A percentile compares a stretch with the other conserved stretches of the same genome.
phyloP scores from a whole-genome alignment of 345 rosid species.

The Citrus inodora region DNA sequence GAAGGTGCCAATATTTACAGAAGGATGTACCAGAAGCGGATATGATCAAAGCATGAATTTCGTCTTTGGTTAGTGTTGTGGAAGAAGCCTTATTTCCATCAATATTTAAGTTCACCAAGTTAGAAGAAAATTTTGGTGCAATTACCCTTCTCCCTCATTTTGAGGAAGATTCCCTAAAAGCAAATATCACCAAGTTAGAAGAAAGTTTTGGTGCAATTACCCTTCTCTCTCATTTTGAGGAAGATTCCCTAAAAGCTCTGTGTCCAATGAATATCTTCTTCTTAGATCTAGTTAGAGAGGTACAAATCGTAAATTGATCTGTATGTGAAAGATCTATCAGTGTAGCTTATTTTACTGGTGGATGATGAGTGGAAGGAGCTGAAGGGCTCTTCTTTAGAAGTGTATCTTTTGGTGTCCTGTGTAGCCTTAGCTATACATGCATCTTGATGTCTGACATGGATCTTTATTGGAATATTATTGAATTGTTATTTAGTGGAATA shows the following conservation, averaged over 20 bases:
- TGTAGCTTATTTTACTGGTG: not conserved
- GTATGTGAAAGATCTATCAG: not conserved
- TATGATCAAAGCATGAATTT: not conserved
- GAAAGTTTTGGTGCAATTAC: not conserved
- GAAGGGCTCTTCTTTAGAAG: not conserved
- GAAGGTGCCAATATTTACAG: slow-evolving; percentile 79
- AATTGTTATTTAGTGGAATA: not conserved
- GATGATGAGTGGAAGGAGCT: not conserved
- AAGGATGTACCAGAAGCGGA: slow-evolving; percentile 63
- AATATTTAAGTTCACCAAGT: not conserved
- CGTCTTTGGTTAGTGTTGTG: not conserved
- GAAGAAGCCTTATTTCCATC: not conserved
- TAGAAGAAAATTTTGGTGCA: not conserved
- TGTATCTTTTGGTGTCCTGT: not conserved
- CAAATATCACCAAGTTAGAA: not conserved
- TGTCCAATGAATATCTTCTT: not conserved
- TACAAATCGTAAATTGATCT: not conserved
- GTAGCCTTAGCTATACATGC: not conserved
- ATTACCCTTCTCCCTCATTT: too few relatives aligned
- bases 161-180: not conserved
- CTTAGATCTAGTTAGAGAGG: not conserved
- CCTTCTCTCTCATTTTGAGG: too few relatives aligned
- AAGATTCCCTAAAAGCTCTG: not conserved
- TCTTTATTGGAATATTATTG: not conserved
- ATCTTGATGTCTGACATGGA: not conserved